These are phyloP conservation scores for Eimeria acervulina DNA, from an alignment of 169 alveolate genomes.

Conservation along the genomic window DNA sequence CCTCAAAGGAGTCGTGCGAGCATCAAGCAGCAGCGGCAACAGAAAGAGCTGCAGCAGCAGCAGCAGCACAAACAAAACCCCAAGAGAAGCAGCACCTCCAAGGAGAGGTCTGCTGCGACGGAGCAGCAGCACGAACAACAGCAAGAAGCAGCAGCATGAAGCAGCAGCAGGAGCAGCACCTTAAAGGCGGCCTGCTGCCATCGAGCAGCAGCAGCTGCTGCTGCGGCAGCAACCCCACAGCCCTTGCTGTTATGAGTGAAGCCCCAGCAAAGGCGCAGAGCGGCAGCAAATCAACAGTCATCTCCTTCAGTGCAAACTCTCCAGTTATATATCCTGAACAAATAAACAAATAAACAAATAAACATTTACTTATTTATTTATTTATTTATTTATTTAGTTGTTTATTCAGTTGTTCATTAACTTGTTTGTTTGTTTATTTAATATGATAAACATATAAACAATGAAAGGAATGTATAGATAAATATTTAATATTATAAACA, in stretches of 20 bases:
- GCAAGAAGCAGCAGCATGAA: not conserved
- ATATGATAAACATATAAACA: no score
- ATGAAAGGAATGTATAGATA: no score
- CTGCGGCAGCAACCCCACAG: slow-evolving; percentile 54
- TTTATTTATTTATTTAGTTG: no score
- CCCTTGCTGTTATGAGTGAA: slow-evolving; percentile 27
- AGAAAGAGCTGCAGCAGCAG: not conserved
- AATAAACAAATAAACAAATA: no score
- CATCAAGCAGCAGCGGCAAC: no score
- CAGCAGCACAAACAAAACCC: not conserved
- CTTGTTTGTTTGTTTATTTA: no score
- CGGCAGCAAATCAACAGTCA: slow-evolving; percentile 22
- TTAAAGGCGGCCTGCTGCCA: slow-evolving; percentile 43
- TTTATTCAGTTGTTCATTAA: no score
- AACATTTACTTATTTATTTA: no score
- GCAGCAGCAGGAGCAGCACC: slow-evolving; percentile 16
- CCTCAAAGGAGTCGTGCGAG: no score
- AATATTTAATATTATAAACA: no score
- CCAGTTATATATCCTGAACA: not conserved
- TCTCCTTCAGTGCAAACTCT: not conserved
- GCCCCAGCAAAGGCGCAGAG: slow-evolving; percentile 56
- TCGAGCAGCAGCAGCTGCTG: slow-evolving; percentile 20
- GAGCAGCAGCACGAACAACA: slow-evolving; percentile 13
- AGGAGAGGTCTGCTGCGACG: slow-evolving; percentile 35
- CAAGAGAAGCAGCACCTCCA: not conserved